A percentile compares a stretch with the other conserved stretches of the same genome.
phyloP scores from a whole-genome alignment of 2,329 filamentous ascomycete species.

The Diaporthe caulivora region DNA sequence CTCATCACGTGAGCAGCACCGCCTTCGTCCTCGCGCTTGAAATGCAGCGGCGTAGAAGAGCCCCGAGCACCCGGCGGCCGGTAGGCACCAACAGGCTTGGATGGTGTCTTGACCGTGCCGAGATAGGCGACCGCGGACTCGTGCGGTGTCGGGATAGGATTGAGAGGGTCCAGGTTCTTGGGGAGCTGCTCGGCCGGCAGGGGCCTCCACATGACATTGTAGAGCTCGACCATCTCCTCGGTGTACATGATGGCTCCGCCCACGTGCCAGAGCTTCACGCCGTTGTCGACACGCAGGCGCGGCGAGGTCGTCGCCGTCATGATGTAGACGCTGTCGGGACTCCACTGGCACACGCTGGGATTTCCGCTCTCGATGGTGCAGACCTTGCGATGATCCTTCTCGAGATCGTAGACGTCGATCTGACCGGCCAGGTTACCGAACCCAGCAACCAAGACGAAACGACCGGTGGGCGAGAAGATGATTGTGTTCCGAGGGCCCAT shows the following conservation, averaged over 20 bases:
- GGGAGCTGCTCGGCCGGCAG: slow-evolving; percentile 71
- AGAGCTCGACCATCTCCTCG: slow-evolving; percentile 93
- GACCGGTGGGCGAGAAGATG: slow-evolving; percentile 91
- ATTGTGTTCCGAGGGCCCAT: slow-evolving; percentile 94
- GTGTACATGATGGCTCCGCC: slow-evolving; percentile 92
- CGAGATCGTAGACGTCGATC: slow-evolving; percentile 96
- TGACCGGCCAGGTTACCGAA: slow-evolving; percentile 98
- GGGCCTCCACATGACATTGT: slow-evolving; percentile 91
- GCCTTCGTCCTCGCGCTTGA: slow-evolving; percentile 97
- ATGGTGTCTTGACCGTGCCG: slow-evolving; percentile 90
- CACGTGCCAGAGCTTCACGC: slow-evolving; percentile 94
- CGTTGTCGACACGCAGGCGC: slow-evolving; percentile 95
- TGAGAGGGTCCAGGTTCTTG: slow-evolving; percentile 75
- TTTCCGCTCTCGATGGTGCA: slow-evolving; percentile 96
- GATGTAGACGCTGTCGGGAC: slow-evolving; percentile 93
- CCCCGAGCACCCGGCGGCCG: slow-evolving; percentile 94
- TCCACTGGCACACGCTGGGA: slow-evolving; percentile 97
- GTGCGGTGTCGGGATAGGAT: slow-evolving; percentile 81
- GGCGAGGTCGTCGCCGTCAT: slow-evolving; percentile 98
- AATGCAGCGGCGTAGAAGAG: slow-evolving; percentile 88
- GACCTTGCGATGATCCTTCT: slow-evolving; percentile 93
- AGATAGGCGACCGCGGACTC: slow-evolving; percentile 85
- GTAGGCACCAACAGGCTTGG: slow-evolving; percentile 97
- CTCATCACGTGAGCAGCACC: slow-evolving; percentile 85
- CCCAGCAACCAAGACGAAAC: slow-evolving; percentile 92